phyloP scores from a whole-genome alignment of 148 eudicot genomes.

The Euryodendron excelsum region DNA sequence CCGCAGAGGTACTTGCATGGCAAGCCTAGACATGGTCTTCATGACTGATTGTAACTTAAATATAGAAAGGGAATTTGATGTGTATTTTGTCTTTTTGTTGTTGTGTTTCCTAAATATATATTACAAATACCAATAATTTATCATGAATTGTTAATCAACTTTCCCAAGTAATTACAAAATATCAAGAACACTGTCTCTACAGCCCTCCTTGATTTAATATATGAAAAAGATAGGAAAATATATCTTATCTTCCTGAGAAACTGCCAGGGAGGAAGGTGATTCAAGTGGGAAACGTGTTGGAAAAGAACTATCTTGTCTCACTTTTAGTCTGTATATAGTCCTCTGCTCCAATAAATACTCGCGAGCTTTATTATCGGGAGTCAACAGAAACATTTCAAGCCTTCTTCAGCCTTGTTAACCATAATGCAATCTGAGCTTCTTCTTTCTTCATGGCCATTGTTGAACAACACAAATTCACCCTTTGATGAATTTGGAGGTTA shows the following conservation, averaged over 20 bases:
- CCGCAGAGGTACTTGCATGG: background rate
- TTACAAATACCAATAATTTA: background rate
- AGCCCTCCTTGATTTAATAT: background rate
- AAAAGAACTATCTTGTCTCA: background rate
- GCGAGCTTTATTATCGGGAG: too few relatives aligned
- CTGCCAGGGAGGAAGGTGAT: background rate
- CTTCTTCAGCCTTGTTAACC: background rate
- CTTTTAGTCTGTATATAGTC: background rate
- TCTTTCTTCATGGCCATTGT: background rate
- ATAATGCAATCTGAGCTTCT: background rate
- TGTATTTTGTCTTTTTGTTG: background rate
- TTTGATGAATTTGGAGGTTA: background rate
- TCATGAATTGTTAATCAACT: background rate
- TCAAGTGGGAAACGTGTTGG: background rate
- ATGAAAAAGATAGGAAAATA: background rate
- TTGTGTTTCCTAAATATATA: background rate
- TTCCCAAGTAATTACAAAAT: background rate
- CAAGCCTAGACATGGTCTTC: background rate
- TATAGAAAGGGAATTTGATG: too few relatives aligned
- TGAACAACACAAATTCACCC: background rate
- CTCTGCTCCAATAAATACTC: conserved; percentile 1
- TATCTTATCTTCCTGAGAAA: background rate
- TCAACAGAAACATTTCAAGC: background rate
- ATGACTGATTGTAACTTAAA: too few relatives aligned
- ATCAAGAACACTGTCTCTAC: background rate